Evolutionary conservation across 768 basidiomycete genomes (phyloP).

Genomic region (Naematelia encephala): DNA sequence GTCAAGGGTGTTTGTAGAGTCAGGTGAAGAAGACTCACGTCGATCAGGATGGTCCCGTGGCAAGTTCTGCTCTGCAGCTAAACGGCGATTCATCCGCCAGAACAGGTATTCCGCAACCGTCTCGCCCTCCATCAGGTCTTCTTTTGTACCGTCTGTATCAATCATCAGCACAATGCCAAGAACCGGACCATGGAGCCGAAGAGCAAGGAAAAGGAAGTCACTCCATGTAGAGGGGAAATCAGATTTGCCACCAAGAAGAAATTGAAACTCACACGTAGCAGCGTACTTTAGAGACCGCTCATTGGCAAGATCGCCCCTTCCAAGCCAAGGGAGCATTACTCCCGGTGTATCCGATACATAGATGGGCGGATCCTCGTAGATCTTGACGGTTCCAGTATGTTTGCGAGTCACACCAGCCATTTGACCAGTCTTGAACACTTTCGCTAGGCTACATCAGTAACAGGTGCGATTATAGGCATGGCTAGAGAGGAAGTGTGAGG

Average conservation of each 20-base stretch:
- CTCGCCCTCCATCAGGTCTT: slow-evolving; percentile 81
- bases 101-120: slow-evolving; percentile 79
- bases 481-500: background rate
- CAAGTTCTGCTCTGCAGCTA: slow-evolving; percentile 13
- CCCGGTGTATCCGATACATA: slow-evolving; percentile 97
- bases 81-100: slow-evolving; percentile 69
- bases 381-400: slow-evolving; percentile 80
- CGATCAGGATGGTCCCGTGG: slow-evolving; percentile 20
- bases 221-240: too few species aligned
- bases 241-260: background rate
- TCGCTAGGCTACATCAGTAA: slow-evolving; percentile 63
- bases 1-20: background rate
- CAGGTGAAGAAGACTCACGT: background rate
- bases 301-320: slow-evolving; percentile 75
- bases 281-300: slow-evolving; percentile 92
- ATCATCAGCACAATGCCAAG: background rate
- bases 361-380: slow-evolving; percentile 70
- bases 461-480: slow-evolving; percentile 47
- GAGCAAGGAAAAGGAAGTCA: background rate
- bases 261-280: slow-evolving; percentile 69
- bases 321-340: slow-evolving; percentile 93
- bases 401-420: slow-evolving; percentile 87
- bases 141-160: slow-evolving; percentile 66
- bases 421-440: slow-evolving; percentile 83
- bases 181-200: background rate